These are phyloP conservation scores for Raddia guianensis DNA, from an alignment of 176 grass and related monocot species.

Conservation along the genomic window DNA sequence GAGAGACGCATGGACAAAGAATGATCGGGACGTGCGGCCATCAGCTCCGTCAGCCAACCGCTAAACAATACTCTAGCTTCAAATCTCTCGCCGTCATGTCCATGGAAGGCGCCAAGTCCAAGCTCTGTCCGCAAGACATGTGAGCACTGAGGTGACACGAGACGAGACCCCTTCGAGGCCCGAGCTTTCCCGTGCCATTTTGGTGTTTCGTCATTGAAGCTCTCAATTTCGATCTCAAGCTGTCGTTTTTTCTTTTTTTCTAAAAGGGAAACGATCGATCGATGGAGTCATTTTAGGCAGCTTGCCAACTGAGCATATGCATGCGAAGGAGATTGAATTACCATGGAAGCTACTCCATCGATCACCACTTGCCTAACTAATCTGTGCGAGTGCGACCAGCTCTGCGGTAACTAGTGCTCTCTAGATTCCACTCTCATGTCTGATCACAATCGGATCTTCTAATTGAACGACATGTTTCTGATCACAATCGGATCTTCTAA, in stretches of 20 bases:
- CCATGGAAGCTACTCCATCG: too few relatives aligned
- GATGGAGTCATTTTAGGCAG: too few relatives aligned
- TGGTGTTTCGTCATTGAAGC: background rate
- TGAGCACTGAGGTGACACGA: background rate
- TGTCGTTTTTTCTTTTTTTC: background rate
- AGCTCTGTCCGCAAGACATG: background rate
- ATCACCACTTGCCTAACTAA: background rate
- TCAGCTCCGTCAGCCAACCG: background rate
- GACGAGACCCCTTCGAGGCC: background rate
- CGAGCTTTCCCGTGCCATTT: background rate
- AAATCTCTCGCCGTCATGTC: background rate
- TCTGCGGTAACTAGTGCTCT: background rate
- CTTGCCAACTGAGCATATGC: background rate
- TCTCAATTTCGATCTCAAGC: background rate
- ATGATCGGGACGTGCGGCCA: background rate
- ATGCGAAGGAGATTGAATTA: background rate
- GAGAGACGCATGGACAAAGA: background rate
- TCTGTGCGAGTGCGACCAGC: background rate
- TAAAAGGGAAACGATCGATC: too few relatives aligned
- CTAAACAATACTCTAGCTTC: background rate
- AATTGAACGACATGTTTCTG: conserved; percentile 15
- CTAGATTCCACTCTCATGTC: background rate
- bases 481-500: conserved; percentile 15
- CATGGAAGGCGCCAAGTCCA: background rate
- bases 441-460: conserved; percentile 10